These are phyloP conservation scores for Hymenoscyphus salicellus DNA, from an alignment of 2,329 filamentous ascomycete genomes.

Conservation along the genomic window DNA sequence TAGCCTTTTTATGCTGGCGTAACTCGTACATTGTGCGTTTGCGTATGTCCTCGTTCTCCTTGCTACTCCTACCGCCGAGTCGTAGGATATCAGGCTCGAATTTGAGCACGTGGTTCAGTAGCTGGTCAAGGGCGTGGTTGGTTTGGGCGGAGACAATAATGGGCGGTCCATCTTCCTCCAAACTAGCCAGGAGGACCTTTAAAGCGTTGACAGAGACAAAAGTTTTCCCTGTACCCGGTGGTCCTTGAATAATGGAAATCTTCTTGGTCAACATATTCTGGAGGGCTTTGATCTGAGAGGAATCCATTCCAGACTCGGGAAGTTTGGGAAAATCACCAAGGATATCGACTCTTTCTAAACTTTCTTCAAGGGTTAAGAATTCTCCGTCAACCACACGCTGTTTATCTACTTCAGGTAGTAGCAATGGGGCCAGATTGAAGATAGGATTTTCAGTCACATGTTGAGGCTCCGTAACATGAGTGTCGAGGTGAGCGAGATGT, in stretches of 20 bases:
- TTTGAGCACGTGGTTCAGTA: slow-evolving; percentile 48
- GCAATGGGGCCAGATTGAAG: slow-evolving; percentile 48
- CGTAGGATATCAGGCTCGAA: slow-evolving; percentile 64
- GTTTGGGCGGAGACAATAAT: slow-evolving; percentile 83
- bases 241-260: slow-evolving; percentile 77
- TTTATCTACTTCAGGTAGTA: slow-evolving; percentile 24
- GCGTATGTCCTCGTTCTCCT: slow-evolving; percentile 57
- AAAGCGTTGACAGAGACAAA: slow-evolving; percentile 74
- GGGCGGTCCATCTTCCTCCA: slow-evolving; percentile 55
- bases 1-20: slow-evolving; percentile 38
- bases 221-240: slow-evolving; percentile 75
- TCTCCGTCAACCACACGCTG: slow-evolving; percentile 13
- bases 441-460: slow-evolving; percentile 51
- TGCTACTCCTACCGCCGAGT: slow-evolving; percentile 41
- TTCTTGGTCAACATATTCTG: slow-evolving; percentile 67
- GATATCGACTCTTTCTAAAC: slow-evolving; percentile 50
- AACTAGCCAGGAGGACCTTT: slow-evolving; percentile 61
- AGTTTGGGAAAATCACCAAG: slow-evolving; percentile 51
- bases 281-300: slow-evolving; percentile 68
- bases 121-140: slow-evolving; percentile 85
- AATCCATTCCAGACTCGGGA: slow-evolving; percentile 55
- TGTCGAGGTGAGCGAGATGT: slow-evolving; percentile 53
- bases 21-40: slow-evolving; percentile 65
- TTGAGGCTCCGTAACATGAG: slow-evolving; percentile 46
- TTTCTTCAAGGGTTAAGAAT: slow-evolving; percentile 30